Evolutionary conservation across 306 rosid species (phyloP).

Genomic region (Prunus campanulata): DNA sequence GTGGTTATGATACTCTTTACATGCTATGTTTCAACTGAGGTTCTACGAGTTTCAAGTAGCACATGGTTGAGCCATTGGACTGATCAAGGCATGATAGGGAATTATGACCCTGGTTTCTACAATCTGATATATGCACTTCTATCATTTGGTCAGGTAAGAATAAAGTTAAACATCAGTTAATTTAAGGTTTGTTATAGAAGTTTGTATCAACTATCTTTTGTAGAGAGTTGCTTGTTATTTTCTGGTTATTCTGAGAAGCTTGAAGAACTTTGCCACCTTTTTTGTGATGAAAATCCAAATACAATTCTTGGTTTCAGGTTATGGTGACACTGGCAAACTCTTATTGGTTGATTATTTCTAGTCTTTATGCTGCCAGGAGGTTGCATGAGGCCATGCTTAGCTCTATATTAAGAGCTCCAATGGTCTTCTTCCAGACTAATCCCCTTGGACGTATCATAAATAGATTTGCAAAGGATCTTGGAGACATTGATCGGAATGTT

Average conservation of each 20-base stretch:
- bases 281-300: not conserved
- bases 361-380: conserved; percentile 84
- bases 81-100: conserved; percentile 38
- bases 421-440: conserved; percentile 89
- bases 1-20: conserved; percentile 62
- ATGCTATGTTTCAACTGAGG: conserved; percentile 67
- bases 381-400: conserved; percentile 86
- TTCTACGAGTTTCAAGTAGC: conserved; percentile 83
- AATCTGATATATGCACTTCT: conserved; percentile 67
- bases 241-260: not conserved
- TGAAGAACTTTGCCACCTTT: not conserved
- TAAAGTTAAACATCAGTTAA: not conserved
- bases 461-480: conserved; percentile 91
- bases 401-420: conserved; percentile 86
- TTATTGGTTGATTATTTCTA: conserved; percentile 73
- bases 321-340: conserved; percentile 69
- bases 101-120: conserved; percentile 54
- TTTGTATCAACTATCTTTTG: conserved; percentile 33
- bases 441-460: conserved; percentile 91
- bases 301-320: conserved; percentile 50
- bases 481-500: conserved; percentile 89
- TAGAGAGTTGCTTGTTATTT: not conserved
- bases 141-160: conserved; percentile 76
- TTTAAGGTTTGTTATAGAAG: conserved; percentile 27
- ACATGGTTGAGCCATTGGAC: conserved; percentile 94